phyloP scores from a whole-genome alignment of 2,329 filamentous ascomycete genomes.

The Hypoxylon sp. region DNA sequence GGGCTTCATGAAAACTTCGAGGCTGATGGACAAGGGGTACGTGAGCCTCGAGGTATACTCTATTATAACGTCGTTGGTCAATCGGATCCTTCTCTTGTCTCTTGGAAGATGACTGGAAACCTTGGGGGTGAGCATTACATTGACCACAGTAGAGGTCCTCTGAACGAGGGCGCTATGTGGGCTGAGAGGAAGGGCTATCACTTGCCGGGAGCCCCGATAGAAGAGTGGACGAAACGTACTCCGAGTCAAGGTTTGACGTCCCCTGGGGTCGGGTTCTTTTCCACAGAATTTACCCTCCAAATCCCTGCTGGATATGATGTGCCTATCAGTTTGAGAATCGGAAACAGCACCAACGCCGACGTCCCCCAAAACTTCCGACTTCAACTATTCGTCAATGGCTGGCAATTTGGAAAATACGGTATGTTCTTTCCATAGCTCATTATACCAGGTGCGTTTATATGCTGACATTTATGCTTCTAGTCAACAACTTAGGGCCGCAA shows the following conservation, averaged over 20 bases:
- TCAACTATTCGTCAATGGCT: neutral
- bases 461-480: neutral
- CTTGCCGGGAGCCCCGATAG: neutral
- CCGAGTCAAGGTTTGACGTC: neutral
- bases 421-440: neutral
- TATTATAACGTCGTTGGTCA: neutral
- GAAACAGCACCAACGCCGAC: neutral
- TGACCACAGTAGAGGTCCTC: neutral
- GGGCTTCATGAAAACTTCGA: slow-evolving; percentile 1
- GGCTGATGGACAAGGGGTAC: neutral
- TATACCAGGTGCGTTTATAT: neutral
- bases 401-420: neutral
- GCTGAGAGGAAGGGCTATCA: neutral
- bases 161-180: neutral
- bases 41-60: neutral
- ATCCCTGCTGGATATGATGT: neutral
- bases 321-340: neutral
- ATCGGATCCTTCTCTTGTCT: neutral
- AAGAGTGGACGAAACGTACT: neutral
- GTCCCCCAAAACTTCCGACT: neutral
- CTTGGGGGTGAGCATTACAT: neutral
- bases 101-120: neutral
- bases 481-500: neutral
- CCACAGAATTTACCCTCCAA: neutral
- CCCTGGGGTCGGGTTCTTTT: neutral